These are phyloP conservation scores for Arthroderma sp. DNA, from an alignment of 2,329 filamentous ascomycete species.

Conservation along the genomic window DNA sequence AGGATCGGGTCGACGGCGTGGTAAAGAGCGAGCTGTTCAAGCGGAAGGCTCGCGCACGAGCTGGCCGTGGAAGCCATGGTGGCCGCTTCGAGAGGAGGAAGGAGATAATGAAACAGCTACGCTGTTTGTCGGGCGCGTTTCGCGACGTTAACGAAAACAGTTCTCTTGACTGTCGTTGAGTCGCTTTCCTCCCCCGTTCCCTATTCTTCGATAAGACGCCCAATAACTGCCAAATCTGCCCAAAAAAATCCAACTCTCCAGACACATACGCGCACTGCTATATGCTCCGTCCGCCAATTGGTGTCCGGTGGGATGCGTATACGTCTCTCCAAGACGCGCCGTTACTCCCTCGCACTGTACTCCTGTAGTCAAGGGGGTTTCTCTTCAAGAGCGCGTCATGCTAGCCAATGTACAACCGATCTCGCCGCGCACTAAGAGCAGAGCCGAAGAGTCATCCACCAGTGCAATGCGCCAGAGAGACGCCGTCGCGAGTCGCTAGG, in stretches of 20 bases:
- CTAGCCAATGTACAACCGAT: neutral
- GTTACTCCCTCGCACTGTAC: neutral
- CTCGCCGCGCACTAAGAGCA: neutral
- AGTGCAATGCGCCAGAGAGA: neutral
- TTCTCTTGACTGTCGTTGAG: neutral
- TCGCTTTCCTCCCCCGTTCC: neutral
- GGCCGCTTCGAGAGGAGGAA: conserved; percentile 2
- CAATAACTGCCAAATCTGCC: neutral
- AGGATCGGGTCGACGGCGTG: conserved; percentile 73
- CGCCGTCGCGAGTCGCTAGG: neutral
- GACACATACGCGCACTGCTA: neutral
- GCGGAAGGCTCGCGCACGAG: conserved; percentile 61
- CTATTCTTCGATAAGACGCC: neutral
- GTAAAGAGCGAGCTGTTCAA: conserved; percentile 76
- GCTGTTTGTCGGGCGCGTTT: neutral
- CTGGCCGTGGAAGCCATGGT: conserved; percentile 74
- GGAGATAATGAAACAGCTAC: neutral
- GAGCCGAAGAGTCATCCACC: neutral
- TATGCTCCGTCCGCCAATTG: neutral
- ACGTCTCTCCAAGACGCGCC: neutral
- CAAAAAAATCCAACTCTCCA: neutral
- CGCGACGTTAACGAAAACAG: neutral
- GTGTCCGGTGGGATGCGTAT: neutral
- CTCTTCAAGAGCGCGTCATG: neutral
- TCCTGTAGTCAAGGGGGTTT: neutral